A percentile compares a stretch with the other conserved stretches of the same genome.
These are phyloP conservation scores for Cryptosporidium meleagridis DNA, from an alignment of 169 alveolate species.

Conservation along the genomic window DNA sequence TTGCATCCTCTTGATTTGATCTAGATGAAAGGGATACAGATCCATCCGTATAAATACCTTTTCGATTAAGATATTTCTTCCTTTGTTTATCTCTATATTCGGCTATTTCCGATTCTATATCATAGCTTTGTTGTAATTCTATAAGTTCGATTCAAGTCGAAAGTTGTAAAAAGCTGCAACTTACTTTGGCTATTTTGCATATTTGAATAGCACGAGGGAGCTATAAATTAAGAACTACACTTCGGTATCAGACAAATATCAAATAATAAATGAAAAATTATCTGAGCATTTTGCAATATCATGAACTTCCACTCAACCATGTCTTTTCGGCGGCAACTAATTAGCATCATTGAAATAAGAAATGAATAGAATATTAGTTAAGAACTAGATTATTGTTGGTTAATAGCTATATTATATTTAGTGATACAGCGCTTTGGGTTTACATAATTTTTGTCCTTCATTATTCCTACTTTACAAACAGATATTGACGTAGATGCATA, in stretches of 20 bases:
- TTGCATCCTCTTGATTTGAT: not conserved
- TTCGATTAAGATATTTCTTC: slow-evolving; percentile 11
- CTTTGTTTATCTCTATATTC: slow-evolving; percentile 58
- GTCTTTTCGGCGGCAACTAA: slow-evolving; percentile 10
- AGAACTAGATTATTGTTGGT: not conserved
- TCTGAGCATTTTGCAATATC: not conserved
- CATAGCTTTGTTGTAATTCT: not conserved
- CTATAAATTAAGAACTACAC: not conserved
- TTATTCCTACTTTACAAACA: slow-evolving; percentile 21
- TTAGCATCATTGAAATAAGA: not conserved
- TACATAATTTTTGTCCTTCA: not conserved
- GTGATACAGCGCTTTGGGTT: slow-evolving; percentile 6
- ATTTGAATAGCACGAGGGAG: not conserved
- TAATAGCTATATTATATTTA: slow-evolving; percentile 4
- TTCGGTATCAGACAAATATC: not conserved
- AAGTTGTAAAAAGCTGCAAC: not conserved
- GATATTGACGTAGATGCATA: not conserved
- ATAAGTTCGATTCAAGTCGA: not conserved
- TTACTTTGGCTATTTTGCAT: not conserved
- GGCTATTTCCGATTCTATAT: slow-evolving; percentile 2
- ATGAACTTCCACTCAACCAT: not conserved
- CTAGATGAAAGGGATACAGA: not conserved
- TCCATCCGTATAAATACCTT: too few relatives aligned
- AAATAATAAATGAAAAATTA: too few relatives aligned
- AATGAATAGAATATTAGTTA: not conserved